Evolutionary conservation across 768 basidiomycete genomes (phyloP).

Genomic region (Termitomyces sp.): DNA sequence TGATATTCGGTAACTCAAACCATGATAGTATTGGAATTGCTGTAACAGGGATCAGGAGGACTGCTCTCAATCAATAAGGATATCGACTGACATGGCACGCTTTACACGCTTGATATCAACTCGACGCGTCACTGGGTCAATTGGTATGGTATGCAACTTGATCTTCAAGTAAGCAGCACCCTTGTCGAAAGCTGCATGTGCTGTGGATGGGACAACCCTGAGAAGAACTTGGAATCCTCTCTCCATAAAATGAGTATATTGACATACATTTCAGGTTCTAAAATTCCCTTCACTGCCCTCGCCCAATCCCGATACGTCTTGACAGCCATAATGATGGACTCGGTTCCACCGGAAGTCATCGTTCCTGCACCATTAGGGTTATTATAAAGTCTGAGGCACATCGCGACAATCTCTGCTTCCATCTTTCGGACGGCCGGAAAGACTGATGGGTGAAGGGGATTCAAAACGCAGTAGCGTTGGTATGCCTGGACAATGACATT

Average conservation of each 20-base stretch:
- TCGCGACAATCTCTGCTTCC: slow-evolving; percentile 92
- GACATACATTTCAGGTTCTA: slow-evolving; percentile 85
- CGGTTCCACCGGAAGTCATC: slow-evolving; percentile 94
- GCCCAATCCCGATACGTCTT: slow-evolving; percentile 97
- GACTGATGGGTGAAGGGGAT: slow-evolving; percentile 89
- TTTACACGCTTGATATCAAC: slow-evolving; percentile 73
- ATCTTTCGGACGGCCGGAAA: slow-evolving; percentile 94
- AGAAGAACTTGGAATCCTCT: not conserved
- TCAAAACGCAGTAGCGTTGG: slow-evolving; percentile 76
- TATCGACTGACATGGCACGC: slow-evolving; percentile 74
- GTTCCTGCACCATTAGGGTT: slow-evolving; percentile 83
- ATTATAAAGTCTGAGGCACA: slow-evolving; percentile 83
- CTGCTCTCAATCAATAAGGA: not conserved
- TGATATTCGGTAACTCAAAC: slow-evolving; percentile 26
- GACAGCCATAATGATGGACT: slow-evolving; percentile 92
- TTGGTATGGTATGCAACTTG: slow-evolving; percentile 84
- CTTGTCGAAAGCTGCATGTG: slow-evolving; percentile 95
- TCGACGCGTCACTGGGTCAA: slow-evolving; percentile 70
- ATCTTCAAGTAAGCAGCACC: slow-evolving; percentile 83
- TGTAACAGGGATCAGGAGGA: slow-evolving; percentile 21
- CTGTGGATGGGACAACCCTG: slow-evolving; percentile 80
- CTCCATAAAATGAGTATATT: not conserved
- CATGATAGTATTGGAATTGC: slow-evolving; percentile 88
- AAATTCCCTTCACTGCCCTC: slow-evolving; percentile 76
- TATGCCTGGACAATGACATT: slow-evolving; percentile 78